Conservation (phyloP, 306 rosid species). For the Mimosa bimucronata region DNA sequence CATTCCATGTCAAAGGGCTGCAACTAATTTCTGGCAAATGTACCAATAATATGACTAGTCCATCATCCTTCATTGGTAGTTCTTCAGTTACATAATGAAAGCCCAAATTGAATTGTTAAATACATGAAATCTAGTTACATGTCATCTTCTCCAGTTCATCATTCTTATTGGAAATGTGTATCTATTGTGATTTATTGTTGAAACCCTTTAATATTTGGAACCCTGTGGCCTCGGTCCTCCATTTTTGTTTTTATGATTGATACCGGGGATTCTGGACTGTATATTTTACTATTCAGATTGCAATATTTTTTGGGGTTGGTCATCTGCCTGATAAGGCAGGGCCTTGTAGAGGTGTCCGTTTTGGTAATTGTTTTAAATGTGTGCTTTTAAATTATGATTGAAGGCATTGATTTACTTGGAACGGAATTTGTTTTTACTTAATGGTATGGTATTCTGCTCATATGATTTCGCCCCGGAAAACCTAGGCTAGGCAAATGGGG, state of each 20-base stretch:
- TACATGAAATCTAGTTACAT: conserved; percentile 30
- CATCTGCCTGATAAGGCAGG: not conserved
- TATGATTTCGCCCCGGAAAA: not conserved
- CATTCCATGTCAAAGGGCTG: conserved; percentile 30
- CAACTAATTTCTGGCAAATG: conserved; percentile 26
- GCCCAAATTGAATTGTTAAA: conserved; percentile 27
- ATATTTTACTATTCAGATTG: not conserved
- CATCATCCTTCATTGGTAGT: conserved; percentile 34
- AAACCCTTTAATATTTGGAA: conserved; percentile 29
- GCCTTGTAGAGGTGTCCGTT: not conserved
- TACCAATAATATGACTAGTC: conserved; percentile 21
- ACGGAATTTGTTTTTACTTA: not conserved
- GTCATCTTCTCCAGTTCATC: conserved; percentile 20
- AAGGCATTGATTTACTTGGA: not conserved
- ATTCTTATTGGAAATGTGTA: conserved; percentile 42
- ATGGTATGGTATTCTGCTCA: not conserved
- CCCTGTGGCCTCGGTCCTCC: not conserved
- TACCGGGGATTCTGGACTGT: not conserved
- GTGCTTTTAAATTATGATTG: not conserved
- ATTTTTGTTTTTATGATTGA: not conserved
- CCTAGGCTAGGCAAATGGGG: not conserved
- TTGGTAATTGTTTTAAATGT: not conserved
- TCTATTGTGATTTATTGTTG: conserved; percentile 31
- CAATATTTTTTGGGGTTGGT: not conserved
- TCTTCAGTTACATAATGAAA: conserved; percentile 26